Evolutionary conservation across 768 basidiomycete species (phyloP).

Genomic region (Solioccasus polychromus): DNA sequence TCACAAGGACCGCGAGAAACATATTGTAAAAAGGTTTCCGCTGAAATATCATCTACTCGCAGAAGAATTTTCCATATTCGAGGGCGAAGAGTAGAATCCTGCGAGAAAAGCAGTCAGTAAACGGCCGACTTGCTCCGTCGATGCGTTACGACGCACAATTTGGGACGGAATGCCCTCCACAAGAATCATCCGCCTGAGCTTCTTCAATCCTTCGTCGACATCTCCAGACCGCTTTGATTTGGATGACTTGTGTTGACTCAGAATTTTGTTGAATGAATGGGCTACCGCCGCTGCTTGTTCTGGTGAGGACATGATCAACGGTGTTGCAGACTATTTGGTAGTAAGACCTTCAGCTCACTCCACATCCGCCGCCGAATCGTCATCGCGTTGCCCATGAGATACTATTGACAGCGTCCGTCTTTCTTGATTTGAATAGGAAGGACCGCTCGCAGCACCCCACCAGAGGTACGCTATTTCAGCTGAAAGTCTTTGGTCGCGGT

Average conservation of each 20-base stretch:
- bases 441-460: conserved; percentile 8
- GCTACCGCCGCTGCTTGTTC: conserved; percentile 41
- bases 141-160: conserved; percentile 47
- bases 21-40: conserved; percentile 72
- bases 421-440: not conserved
- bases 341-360: not conserved
- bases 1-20: conserved; percentile 83
- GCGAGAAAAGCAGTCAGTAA: conserved; percentile 3
- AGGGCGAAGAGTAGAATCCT: conserved; percentile 86
- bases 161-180: conserved; percentile 87
- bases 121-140: not conserved
- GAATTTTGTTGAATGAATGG: conserved; percentile 78
- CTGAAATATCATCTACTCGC: conserved; percentile 74
- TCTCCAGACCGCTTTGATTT: conserved; percentile 61
- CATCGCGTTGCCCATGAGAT: conserved; percentile 2
- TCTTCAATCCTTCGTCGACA: conserved; percentile 82
- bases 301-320: conserved; percentile 22
- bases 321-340: conserved; percentile 9
- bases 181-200: conserved; percentile 81
- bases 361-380: too few relatives aligned
- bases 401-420: not conserved
- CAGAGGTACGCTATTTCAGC: conserved; percentile 16
- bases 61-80: conserved; percentile 95
- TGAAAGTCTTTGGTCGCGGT: not conserved
- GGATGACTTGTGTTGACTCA: conserved; percentile 67